phyloP scores from a whole-genome alignment of 2,329 filamentous ascomycete genomes.

The Fulvia fulva region DNA sequence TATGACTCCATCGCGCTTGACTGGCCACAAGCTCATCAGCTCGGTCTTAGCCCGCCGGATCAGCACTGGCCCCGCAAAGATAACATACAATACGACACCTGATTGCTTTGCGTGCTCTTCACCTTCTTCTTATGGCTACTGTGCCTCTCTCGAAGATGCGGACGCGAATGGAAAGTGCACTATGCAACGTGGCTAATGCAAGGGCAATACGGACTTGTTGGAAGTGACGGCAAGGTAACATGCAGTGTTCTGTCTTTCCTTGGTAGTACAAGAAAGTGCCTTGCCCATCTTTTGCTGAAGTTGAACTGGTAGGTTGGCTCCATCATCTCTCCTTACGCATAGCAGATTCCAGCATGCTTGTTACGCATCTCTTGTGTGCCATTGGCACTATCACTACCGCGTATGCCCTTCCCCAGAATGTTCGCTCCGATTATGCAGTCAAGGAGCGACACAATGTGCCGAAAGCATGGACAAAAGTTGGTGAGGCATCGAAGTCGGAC shows the following conservation, averaged over 20 bases:
- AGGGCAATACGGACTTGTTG: neutral
- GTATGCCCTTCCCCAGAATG: constrained; percentile 12
- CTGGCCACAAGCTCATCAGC: neutral
- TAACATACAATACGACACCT: neutral
- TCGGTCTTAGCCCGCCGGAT: neutral
- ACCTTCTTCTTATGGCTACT: neutral
- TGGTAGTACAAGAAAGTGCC: neutral
- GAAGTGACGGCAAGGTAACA: neutral
- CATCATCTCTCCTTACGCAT: neutral
- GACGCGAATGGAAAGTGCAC: neutral
- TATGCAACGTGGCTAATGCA: neutral
- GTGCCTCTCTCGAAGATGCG: neutral
- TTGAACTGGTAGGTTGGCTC: neutral
- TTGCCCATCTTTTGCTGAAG: neutral
- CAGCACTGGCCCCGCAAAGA: neutral
- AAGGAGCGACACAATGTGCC: constrained; percentile 56
- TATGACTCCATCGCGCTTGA: neutral
- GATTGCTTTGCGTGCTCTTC: neutral
- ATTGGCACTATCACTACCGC: constrained; percentile 15
- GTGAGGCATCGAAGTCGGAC: constrained; percentile 46
- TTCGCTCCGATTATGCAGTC: constrained; percentile 42
- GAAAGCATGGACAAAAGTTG: constrained; percentile 47
- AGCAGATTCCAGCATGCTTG: neutral
- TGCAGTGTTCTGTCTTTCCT: neutral
- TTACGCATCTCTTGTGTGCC: constrained; percentile 13